Evolutionary conservation across 371 early-diverging fungal genomes (phyloP).

Genomic region (Batkoa obscura): DNA sequence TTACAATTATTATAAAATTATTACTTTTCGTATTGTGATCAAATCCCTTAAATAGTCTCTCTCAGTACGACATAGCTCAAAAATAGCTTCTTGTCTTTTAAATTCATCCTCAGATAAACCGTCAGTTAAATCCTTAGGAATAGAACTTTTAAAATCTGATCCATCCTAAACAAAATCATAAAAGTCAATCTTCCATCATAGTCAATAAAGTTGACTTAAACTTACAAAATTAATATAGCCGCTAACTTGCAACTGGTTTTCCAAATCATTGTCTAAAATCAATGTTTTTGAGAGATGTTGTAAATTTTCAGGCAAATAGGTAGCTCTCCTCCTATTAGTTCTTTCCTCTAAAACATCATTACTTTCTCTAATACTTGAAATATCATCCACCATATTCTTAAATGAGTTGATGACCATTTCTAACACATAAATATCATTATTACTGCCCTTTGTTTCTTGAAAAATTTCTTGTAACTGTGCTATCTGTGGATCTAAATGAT

Average conservation of each 20-base stretch:
- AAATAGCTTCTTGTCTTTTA: constrained; percentile 78
- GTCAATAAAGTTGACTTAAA: background rate
- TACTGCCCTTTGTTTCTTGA: background rate
- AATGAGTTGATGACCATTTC: background rate
- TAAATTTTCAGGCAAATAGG: background rate
- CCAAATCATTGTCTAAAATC: background rate
- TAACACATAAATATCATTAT: background rate
- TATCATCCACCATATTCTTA: background rate
- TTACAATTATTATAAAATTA: background rate
- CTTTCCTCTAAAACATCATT: too few relatives aligned
- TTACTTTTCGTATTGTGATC: constrained; percentile 40
- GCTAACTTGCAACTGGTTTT: background rate
- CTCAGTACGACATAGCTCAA: constrained; percentile 74
- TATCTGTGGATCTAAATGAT: background rate
- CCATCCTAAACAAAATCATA: background rate
- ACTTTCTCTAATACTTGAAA: background rate
- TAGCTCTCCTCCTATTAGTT: too few relatives aligned
- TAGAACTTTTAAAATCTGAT: constrained; percentile 29
- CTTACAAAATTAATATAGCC: background rate
- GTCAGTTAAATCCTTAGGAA: constrained; percentile 46
- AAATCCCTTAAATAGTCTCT: constrained; percentile 74
- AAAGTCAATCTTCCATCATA: background rate
- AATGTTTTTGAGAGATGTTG: background rate
- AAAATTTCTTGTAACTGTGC: background rate
- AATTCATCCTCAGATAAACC: constrained; percentile 45